Conservation (phyloP, 352 stramenopile species). For the Blastocystis sp. region DNA sequence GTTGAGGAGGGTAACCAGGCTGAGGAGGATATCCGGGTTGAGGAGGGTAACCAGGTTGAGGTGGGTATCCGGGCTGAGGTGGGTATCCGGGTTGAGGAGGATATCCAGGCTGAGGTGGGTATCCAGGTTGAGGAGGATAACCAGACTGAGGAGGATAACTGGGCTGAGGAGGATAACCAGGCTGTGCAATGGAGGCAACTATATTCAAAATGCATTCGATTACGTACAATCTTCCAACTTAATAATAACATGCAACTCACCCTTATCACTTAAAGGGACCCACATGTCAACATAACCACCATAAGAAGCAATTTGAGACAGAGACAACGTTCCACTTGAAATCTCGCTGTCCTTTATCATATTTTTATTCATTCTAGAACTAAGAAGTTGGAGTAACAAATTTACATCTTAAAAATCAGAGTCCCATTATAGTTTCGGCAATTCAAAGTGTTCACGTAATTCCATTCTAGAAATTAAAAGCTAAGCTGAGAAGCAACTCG, state of each 20-base stretch:
- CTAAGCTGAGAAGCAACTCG: not conserved
- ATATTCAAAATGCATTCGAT: not conserved
- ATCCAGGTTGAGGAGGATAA: not conserved
- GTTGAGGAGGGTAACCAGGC: not conserved
- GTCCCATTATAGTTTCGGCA: not conserved
- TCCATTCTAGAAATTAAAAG: not conserved
- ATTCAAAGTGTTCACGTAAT: not conserved
- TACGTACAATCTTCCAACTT: not conserved
- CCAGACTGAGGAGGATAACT: not conserved
- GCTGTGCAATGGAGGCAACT: not conserved
- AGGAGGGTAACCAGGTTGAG: constrained; percentile 35
- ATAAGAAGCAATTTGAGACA: not conserved
- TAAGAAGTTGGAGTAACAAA: not conserved
- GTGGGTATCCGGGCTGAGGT: not conserved
- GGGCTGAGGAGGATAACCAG: not conserved
- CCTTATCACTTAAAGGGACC: not conserved
- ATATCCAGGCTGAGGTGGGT: not conserved
- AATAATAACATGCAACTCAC: not conserved
- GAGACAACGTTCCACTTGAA: not conserved
- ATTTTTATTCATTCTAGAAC: constrained; percentile 48
- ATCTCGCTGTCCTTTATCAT: constrained; percentile 23
- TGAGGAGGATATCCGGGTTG: not conserved
- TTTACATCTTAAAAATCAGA: not conserved
- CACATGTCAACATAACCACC: constrained; percentile 17
- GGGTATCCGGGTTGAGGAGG: not conserved